Base-by-base conservation (phyloP, 805 yeast species). In the Starmerella apicola region DNA sequence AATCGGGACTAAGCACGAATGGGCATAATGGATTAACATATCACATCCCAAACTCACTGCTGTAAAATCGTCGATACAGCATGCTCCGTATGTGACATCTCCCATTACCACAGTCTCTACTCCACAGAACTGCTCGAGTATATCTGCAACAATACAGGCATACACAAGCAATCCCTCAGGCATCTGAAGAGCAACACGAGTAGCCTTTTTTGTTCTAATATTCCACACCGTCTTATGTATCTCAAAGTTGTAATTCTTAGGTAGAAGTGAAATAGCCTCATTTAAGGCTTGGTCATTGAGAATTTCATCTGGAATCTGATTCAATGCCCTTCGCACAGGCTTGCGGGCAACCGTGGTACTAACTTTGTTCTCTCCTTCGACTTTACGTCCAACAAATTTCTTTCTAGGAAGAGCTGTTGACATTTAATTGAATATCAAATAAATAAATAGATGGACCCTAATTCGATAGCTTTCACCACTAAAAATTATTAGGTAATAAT, bases 31-130 rank as follows among this genome's bases (percentile, higher is more conserved):
- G 12, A 88, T 84, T 44, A 91, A 76, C 53, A 86, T 80, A 56
- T 91, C 98, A 62, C 98, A 91, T 36, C 81, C 95, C 21, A 91
- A 61, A 0, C 97, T 76, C 47, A 86, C 67, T 2, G 98, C 98
- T 0, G 98, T 86, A 56, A 69, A 91, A 56, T 91, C 98, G 58
- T 91, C 98, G 34, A 91, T 85, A 62, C 98, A 91, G 58, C 98
- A 91, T 0, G 98, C 98, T 32, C 98, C 98, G 55, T 91, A 91
- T 0, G 96, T 83, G 0, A 91, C 98, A 59, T 91, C 98, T 2
- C 98, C 98, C 98, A 91, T 91, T 2, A 88, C 91, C 1, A 91
- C 66, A 0, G 86, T 81, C 54, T 86, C 95, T 38, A 80, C 84
- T 2, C 64, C 61, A 57, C 96, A 86, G 51, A 91, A 88, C 59